These are phyloP conservation scores for Ochromonas danica DNA, from an alignment of 108 stramenopile species.

Conservation along the genomic window DNA sequence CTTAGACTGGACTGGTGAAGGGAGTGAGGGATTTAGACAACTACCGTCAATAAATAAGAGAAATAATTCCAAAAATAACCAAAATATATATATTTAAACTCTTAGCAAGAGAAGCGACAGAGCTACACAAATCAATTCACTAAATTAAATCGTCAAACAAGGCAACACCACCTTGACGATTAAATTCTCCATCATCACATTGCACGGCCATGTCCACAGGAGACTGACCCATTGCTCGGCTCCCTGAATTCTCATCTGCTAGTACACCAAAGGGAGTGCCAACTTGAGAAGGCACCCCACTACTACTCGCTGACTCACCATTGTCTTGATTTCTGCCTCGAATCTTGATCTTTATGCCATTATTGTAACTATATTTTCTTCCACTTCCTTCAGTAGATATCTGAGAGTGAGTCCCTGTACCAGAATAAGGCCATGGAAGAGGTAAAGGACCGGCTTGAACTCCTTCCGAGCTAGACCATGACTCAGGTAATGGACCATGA, in stretches of 20 bases:
- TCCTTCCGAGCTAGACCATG: background rate
- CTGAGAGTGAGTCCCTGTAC: no score
- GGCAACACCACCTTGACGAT: background rate
- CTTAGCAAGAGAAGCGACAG: no score
- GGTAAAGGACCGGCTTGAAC: background rate
- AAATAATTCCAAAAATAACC: no score
- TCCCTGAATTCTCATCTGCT: background rate
- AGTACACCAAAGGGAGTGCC: background rate
- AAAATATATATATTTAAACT: no score
- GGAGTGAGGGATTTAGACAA: no score
- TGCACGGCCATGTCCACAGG: background rate
- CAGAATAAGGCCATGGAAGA: background rate
- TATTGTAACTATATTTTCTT: background rate
- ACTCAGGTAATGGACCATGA: background rate
- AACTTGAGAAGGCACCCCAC: background rate
- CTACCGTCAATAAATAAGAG: no score
- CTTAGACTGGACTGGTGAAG: no score
- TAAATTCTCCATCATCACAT: background rate
- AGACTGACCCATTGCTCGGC: background rate
- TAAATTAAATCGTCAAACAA: conserved; percentile 1
- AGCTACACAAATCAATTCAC: no score
- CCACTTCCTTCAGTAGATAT: background rate
- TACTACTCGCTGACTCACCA: background rate
- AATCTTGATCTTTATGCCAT: background rate
- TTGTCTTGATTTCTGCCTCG: background rate